A percentile compares a stretch with the other conserved stretches of the same genome.
These are phyloP conservation scores for Mycena latifolia DNA, from an alignment of 768 basidiomycete genomes.

Conservation along the genomic window DNA sequence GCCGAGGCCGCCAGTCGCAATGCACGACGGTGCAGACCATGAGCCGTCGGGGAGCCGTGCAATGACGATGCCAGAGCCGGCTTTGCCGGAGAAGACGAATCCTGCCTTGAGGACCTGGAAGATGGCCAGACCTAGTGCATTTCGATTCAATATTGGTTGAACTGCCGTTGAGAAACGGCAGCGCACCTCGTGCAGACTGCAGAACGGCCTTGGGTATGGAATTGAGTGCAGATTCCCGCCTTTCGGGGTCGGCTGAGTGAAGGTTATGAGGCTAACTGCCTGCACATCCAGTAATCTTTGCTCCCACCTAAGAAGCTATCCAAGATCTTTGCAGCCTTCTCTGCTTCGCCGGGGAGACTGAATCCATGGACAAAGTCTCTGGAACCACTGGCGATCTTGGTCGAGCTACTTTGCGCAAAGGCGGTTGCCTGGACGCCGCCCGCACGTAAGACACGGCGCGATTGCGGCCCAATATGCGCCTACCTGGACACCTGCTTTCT, in stretches of 20 bases:
- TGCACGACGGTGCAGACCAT: conserved; percentile 97
- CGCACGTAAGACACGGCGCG: too few relatives aligned
- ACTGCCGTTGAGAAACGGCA: neutral
- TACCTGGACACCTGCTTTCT: conserved; percentile 69
- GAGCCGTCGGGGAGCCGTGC: conserved; percentile 70
- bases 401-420: conserved; percentile 75
- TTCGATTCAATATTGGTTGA: conserved; percentile 83
- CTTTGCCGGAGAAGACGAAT: conserved; percentile 30
- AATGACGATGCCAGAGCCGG: conserved; percentile 50
- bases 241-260: conserved; percentile 81
- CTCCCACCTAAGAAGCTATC: conserved; percentile 86
- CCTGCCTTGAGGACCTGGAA: conserved; percentile 31
- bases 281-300: conserved; percentile 8
- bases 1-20: conserved; percentile 94
- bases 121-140: conserved; percentile 2
- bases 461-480: too few relatives aligned
- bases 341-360: conserved; percentile 91
- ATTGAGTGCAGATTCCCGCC: conserved; percentile 93
- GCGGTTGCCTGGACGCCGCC: conserved; percentile 74
- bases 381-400: conserved; percentile 79
- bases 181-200: conserved; percentile 85
- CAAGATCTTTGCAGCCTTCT: conserved; percentile 94
- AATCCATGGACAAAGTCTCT: conserved; percentile 88
- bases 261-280: conserved; percentile 26
- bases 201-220: conserved; percentile 94